Evolutionary conservation across 805 yeast genomes (phyloP).

Genomic region (Schwanniomyces polymorphus): DNA sequence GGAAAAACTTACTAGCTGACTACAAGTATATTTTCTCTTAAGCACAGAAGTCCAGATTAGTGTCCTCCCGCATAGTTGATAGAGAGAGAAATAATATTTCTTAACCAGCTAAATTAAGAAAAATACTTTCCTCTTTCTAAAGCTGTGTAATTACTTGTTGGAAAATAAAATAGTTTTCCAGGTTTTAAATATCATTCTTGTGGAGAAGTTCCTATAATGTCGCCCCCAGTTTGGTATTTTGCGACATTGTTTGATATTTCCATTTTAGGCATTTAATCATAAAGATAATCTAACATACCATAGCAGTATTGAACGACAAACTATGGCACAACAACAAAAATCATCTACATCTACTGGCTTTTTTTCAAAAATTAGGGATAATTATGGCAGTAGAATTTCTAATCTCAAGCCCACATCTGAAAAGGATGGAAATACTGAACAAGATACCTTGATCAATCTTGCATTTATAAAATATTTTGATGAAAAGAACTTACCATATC

Average conservation of each 20-base stretch:
- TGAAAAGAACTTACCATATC: slow-evolving; percentile 29
- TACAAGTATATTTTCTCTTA: no score
- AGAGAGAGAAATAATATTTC: no score
- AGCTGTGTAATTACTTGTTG: no score
- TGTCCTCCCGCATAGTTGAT: no score
- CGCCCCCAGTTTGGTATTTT: background rate
- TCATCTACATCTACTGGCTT: slow-evolving; percentile 12
- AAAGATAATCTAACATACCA: background rate
- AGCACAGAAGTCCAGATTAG: no score
- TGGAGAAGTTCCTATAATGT: background rate
- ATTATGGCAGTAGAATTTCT: slow-evolving; percentile 37
- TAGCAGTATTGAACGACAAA: background rate
- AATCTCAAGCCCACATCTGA: slow-evolving; percentile 35
- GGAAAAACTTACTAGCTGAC: no score
- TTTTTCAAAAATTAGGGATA: slow-evolving; percentile 36
- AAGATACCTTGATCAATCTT: slow-evolving; percentile 42
- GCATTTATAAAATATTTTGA: slow-evolving; percentile 43
- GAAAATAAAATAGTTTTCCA: no score
- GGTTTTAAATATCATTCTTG: no score
- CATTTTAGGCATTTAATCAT: background rate
- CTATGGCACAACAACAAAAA: background rate
- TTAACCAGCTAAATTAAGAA: no score
- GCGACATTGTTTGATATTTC: background rate
- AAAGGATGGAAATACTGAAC: slow-evolving; percentile 37
- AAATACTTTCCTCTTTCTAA: no score